These are phyloP conservation scores for Exsudoporus floridanus DNA, from an alignment of 1,284 basidiomycete species.

Conservation along the genomic window DNA sequence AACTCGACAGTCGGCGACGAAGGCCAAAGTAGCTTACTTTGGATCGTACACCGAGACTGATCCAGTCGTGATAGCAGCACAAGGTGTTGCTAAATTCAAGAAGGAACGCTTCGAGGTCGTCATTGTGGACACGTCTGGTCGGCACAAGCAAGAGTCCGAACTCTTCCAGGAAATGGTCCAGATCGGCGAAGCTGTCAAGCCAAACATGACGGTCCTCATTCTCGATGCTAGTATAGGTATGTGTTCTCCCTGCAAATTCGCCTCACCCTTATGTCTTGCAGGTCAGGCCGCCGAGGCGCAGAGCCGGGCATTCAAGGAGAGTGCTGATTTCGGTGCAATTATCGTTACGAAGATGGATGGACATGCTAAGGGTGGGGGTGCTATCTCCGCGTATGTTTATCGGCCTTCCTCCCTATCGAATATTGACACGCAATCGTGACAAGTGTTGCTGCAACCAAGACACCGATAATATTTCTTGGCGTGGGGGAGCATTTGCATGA, in stretches of 20 bases:
- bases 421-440: constrained; percentile 13
- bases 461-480: constrained; percentile 98
- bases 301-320: constrained; percentile 96
- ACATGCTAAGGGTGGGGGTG: constrained; percentile 98
- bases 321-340: constrained; percentile 96
- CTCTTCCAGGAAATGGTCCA: constrained; percentile 98
- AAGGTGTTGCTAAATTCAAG: constrained; percentile 96
- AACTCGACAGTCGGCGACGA: constrained; percentile 91
- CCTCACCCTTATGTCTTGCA: constrained; percentile 32
- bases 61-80: constrained; percentile 90
- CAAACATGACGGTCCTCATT: constrained; percentile 89
- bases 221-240: constrained; percentile 85
- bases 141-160: constrained; percentile 97
- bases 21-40: constrained; percentile 99
- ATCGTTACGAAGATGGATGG: constrained; percentile 99
- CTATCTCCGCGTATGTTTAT: constrained; percentile 89
- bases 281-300: constrained; percentile 98
- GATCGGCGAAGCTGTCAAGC: constrained; percentile 90
- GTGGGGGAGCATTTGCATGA: constrained; percentile 97
- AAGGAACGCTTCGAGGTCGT: constrained; percentile 98
- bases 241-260: neutral
- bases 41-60: constrained; percentile 99
- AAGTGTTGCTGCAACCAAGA: constrained; percentile 96
- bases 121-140: constrained; percentile 97
- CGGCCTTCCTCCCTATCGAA: neutral